Percentiles rank a stretch among this genome's conserved stretches.
Evolutionary conservation across 2,329 filamentous ascomycete species (phyloP).

Genomic region (Aureobasidium sp.): DNA sequence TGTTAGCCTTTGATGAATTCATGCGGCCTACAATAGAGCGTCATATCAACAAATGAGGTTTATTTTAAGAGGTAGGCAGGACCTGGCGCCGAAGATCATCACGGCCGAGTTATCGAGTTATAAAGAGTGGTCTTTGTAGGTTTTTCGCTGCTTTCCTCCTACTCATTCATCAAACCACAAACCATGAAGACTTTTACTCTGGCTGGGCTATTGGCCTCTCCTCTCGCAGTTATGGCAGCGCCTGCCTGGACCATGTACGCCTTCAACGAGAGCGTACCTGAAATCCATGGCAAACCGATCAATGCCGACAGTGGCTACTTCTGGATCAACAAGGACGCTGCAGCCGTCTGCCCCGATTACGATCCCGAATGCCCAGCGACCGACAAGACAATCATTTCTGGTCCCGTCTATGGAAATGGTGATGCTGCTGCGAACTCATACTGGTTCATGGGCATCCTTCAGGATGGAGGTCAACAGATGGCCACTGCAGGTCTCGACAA

Average conservation of each 20-base stretch:
- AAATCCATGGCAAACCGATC: slow-evolving; percentile 9
- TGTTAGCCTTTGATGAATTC: background rate
- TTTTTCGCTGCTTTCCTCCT: background rate
- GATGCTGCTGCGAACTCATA: background rate
- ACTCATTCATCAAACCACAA: background rate
- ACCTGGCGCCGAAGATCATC: background rate
- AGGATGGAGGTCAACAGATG: background rate
- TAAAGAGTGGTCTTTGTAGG: background rate
- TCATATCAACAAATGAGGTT: background rate
- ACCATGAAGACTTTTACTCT: slow-evolving; percentile 3
- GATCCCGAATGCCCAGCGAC: slow-evolving; percentile 3
- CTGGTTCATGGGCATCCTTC: slow-evolving; percentile 5
- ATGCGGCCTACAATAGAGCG: background rate
- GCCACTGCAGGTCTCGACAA: background rate
- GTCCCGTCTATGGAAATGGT: background rate
- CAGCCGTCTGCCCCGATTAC: slow-evolving; percentile 5
- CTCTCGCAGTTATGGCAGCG: background rate
- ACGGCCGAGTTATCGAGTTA: background rate
- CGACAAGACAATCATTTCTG: background rate
- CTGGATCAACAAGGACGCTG: background rate
- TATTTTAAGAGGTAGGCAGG: background rate
- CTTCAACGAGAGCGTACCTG: slow-evolving; percentile 3
- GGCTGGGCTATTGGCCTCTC: background rate
- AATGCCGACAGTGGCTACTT: slow-evolving; percentile 6
- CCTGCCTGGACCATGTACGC: slow-evolving; percentile 7